Conservation (phyloP, 2,329 filamentous ascomycete species). For the Exserohilum rostratum region DNA sequence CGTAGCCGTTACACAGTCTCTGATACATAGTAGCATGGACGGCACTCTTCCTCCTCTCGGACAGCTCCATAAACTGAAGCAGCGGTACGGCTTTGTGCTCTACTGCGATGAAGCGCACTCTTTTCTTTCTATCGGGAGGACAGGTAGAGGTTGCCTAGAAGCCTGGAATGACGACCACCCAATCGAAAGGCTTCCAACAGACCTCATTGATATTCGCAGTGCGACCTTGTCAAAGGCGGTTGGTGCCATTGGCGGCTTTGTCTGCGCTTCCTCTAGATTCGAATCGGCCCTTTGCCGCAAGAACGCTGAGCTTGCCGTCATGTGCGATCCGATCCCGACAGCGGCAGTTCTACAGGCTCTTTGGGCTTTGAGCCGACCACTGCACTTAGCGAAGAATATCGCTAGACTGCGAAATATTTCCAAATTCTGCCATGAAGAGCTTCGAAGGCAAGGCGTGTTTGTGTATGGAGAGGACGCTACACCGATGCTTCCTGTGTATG, state of each 20-base stretch:
- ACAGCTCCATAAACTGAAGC: background rate
- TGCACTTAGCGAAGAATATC: background rate
- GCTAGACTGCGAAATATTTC: background rate
- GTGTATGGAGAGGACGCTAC: constrained; percentile 1
- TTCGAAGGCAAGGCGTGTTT: background rate
- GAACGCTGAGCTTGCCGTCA: background rate
- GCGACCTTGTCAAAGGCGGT: constrained; percentile 1
- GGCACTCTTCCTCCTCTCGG: background rate
- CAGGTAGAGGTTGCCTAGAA: constrained; percentile 1
- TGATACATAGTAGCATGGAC: background rate
- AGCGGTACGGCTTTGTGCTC: background rate
- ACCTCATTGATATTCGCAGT: constrained; percentile 1
- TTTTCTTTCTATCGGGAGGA: background rate
- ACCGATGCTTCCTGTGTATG: constrained; percentile 1
- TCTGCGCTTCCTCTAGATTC: background rate
- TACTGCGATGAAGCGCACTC: constrained; percentile 3
- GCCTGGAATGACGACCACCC: background rate
- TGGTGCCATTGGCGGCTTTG: background rate
- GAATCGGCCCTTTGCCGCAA: background rate
- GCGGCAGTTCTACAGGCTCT: background rate
- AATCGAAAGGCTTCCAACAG: background rate
- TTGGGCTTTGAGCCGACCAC: background rate
- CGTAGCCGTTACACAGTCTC: background rate
- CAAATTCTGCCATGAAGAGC: background rate
- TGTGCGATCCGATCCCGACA: background rate